Conservation (phyloP, 202 grass and related monocot species). For the Brachypodium distachyon region DNA sequence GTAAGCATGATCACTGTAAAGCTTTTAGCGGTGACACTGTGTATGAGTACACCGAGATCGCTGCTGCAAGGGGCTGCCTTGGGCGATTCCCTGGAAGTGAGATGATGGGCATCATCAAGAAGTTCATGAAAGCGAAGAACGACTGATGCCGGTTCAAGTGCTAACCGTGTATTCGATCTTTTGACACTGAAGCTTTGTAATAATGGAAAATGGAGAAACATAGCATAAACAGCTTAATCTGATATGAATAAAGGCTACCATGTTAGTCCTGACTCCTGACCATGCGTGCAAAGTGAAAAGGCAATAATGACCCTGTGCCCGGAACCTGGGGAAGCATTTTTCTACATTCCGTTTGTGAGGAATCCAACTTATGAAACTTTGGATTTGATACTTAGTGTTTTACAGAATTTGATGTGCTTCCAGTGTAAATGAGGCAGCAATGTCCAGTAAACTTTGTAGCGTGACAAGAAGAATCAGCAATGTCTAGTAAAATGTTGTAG, state of each 20-base stretch:
- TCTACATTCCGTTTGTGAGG: background rate
- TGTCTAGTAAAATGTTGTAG: no score
- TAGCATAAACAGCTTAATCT: background rate
- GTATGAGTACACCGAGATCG: slow-evolving; percentile 60
- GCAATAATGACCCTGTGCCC: background rate
- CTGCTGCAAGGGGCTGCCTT: slow-evolving; percentile 65
- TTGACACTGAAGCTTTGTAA: slow-evolving; percentile 4
- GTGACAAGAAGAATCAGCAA: background rate
- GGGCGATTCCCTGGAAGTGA: slow-evolving; percentile 92
- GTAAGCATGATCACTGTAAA: slow-evolving; percentile 1
- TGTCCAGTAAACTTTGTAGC: background rate
- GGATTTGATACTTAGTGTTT: background rate
- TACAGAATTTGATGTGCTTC: background rate
- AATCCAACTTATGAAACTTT: background rate
- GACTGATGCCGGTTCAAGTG: slow-evolving; percentile 19
- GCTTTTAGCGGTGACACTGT: slow-evolving; percentile 60
- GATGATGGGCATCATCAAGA: slow-evolving; percentile 96
- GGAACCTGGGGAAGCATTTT: background rate
- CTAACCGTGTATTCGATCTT: slow-evolving; percentile 10
- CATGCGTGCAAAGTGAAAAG: no score
- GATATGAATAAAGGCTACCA: slow-evolving; percentile 20
- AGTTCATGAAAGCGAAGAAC: slow-evolving; percentile 80
- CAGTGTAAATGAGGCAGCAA: background rate
- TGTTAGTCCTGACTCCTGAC: background rate
- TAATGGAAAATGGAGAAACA: background rate